Conservation (phyloP, 2,329 filamentous ascomycete genomes). For the Celoporthe dispersa region DNA sequence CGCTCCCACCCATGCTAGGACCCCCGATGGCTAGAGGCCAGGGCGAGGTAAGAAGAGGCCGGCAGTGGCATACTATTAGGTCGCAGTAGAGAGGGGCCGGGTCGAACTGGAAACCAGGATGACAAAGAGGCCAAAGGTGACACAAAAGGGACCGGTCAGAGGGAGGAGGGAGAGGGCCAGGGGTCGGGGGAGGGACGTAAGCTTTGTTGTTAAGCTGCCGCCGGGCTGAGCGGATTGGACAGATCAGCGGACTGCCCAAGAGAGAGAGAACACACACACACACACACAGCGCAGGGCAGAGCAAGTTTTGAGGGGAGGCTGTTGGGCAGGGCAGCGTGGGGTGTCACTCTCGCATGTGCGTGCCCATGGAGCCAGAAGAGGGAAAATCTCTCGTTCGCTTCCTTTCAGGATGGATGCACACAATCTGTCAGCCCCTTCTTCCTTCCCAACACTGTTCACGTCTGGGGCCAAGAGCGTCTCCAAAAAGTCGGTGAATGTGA, state of each 20-base stretch:
- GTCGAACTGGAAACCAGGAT: not conserved
- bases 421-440: not conserved
- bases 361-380: not conserved
- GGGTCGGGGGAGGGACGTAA: not conserved
- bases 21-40: not conserved
- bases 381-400: not conserved
- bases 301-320: not conserved
- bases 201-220: not conserved
- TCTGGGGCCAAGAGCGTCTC: not conserved
- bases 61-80: not conserved
- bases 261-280: too few relatives aligned
- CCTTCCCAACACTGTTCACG: not conserved
- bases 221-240: not conserved
- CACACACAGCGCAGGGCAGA: not conserved
- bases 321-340: not conserved
- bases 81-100: too few relatives aligned
- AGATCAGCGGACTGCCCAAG: not conserved
- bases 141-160: not conserved
- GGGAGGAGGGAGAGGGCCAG: not conserved
- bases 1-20: not conserved
- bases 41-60: not conserved
- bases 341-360: not conserved
- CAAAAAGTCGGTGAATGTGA: slow-evolving; percentile 10
- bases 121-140: not conserved
- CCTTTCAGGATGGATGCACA: slow-evolving; percentile 1